Evolutionary conservation across 2,329 filamentous ascomycete species (phyloP), one percentile per base, ranked within the genome.

Genomic region (Epichloe coenophiala): DNA sequence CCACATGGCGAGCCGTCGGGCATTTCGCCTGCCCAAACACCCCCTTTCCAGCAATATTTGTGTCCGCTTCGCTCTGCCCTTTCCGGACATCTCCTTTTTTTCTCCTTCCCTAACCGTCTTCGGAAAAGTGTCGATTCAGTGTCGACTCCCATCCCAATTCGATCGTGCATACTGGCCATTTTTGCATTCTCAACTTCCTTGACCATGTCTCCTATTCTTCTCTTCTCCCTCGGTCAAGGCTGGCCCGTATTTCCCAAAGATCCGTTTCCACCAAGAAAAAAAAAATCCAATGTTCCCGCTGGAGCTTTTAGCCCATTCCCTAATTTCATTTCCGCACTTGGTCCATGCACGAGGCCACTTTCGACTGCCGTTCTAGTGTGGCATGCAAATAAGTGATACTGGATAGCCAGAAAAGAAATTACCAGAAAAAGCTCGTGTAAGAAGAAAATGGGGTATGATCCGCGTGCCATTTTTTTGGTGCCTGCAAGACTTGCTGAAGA

Each of bases 401-500:
- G 17, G 35, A 47, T 52, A 57, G 21, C 6, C n/a, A 40, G 39
- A 41, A 21, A 51, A 59, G 47, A 55, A 57, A 58, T 57, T 50
- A 47, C 52, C 55, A 57, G n/a, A 58, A 27, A 57, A 48, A 53
- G 47, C 45, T 53, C 48, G 45, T 54, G 53, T 44, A 31, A 15
- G 15, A 54, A 55, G 57, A 51, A 47, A 54, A 54, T 52, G 51
- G 65, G 65, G 66, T 67, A 68, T 67, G 65, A 65, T 65, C 61
- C 59, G 48, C 59, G 57, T 63, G 57, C 63, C 56, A 53, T 67
- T 68, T 68, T 65, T 68, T 68, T 61, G 60, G 41, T 68, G 65
- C 65, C 63, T 59, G 59, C 55, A 63, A 62, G 63, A 67, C 61
- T 63, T 45, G 63, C 59, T 63, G 59, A 58, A 53, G 55, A 58